Base-by-base conservation (phyloP, 2,329 filamentous ascomycete genomes). In the Ophiostoma ulmi region DNA sequence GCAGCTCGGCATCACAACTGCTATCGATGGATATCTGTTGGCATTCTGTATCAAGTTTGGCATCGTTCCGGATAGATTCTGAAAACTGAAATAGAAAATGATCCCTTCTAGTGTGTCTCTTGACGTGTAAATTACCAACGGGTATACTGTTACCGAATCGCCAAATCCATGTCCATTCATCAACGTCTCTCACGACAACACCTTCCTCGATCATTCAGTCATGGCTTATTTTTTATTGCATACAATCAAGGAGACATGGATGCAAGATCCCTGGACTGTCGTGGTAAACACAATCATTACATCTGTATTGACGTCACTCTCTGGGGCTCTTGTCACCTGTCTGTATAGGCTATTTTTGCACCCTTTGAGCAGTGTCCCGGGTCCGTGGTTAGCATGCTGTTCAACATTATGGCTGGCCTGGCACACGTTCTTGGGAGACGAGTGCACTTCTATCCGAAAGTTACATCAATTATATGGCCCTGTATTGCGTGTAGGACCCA, bases 281-380 rank as follows among this genome's bases (percentile, higher is more conserved):
- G 6, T 38, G 14, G 7, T 36, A 6, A 38, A 31, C 17, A 20
- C 17, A 13, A 35, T 20, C 20, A 8, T n/a, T 20, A 36, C 17
- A 4, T 13, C 35, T 22, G 22, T 8, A n/a, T 5, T 64, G 35
- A 35, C 31, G n/a, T n/a, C 35, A 13, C 3, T 36, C 5, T 38
- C 13, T 2, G 8, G 38, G 10, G n/a, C n/a, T 10, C 35, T 64
- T 20, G 31, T 11, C 17, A 7, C 13, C 14, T 38, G 31, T 20
- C 14, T 64, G 5, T 64, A 64, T 13, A 31, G 61, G 17, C 72
- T 84, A 0, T 76, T 75, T 52, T 72, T 84, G 0, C 79, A 80
- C 70, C 79, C 79, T 1, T 76, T 80, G 22, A 69, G 74, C 4
- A 67, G 70, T 8, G 77, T 76, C 22, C 79, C 79, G 0, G 79